Conservation (phyloP, 2,329 filamentous ascomycete genomes). For the Fusarium sp. region DNA sequence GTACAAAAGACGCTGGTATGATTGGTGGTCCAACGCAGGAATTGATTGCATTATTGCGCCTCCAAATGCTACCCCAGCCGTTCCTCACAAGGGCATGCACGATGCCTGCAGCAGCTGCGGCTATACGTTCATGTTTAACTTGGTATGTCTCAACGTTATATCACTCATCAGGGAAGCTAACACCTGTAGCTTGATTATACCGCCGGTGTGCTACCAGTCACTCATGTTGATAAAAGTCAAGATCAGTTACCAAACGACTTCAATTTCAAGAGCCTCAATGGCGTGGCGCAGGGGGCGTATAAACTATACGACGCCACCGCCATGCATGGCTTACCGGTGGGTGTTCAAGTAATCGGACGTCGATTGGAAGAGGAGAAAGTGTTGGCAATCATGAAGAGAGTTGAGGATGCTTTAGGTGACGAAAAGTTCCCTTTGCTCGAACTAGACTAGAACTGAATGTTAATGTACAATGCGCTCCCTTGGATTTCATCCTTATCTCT, state of each 20-base stretch:
- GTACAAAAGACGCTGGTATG: constrained; percentile 82
- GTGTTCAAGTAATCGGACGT: constrained; percentile 83
- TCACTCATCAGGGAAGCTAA: background rate
- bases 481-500: background rate
- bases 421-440: constrained; percentile 64
- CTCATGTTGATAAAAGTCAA: constrained; percentile 77
- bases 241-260: constrained; percentile 74
- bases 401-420: constrained; percentile 78
- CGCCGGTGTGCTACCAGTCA: constrained; percentile 83
- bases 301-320: constrained; percentile 82
- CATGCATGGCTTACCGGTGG: constrained; percentile 91
- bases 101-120: constrained; percentile 87
- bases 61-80: constrained; percentile 90
- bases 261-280: constrained; percentile 74
- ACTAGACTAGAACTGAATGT: constrained; percentile 53
- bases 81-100: constrained; percentile 87
- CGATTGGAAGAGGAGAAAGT: constrained; percentile 90
- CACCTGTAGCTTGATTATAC: constrained; percentile 79
- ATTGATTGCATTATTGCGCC: constrained; percentile 84
- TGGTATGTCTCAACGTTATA: constrained; percentile 63
- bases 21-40: constrained; percentile 81
- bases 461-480: background rate
- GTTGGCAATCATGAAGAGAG: constrained; percentile 78
- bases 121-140: constrained; percentile 93
- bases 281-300: constrained; percentile 84